phyloP scores from a whole-genome alignment of 441 rosid genomes.

The Bruguiera hainesii region DNA sequence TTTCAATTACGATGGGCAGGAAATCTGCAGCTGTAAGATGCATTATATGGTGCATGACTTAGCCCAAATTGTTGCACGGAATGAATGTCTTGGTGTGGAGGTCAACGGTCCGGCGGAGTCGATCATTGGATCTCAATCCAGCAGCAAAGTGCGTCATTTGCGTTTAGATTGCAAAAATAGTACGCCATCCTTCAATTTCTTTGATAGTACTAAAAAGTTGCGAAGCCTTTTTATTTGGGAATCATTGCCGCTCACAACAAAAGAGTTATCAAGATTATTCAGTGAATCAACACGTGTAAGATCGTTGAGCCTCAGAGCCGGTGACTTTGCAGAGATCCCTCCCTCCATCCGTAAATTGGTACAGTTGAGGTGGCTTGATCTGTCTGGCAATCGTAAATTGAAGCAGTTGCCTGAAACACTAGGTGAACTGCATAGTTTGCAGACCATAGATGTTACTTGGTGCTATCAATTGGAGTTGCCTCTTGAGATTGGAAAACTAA shows the following conservation, averaged over 20 bases:
- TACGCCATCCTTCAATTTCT: neutral
- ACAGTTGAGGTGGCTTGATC: neutral
- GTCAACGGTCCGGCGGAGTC: too few relatives aligned
- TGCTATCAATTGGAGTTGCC: too few relatives aligned
- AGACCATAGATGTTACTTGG: neutral
- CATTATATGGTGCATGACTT: conserved; percentile 26
- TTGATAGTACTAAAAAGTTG: neutral
- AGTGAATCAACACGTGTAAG: neutral
- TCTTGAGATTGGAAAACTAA: too few relatives aligned
- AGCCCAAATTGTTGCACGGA: neutral
- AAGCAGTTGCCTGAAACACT: neutral
- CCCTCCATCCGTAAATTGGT: neutral
- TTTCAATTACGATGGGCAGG: neutral
- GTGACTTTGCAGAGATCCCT: neutral
- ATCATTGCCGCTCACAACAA: neutral
- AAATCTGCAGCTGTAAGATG: conserved; percentile 1
- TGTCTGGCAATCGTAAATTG: neutral
- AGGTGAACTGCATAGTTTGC: neutral
- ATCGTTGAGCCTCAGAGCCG: neutral
- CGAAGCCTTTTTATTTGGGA: neutral
- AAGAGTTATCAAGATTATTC: neutral
- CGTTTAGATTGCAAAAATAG: too few relatives aligned
- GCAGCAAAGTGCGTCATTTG: too few relatives aligned
- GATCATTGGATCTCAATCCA: too few relatives aligned
- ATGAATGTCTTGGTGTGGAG: too few relatives aligned